These are phyloP conservation scores for Hygrophorus pudorinus DNA, from an alignment of 768 basidiomycete species.

Conservation along the genomic window DNA sequence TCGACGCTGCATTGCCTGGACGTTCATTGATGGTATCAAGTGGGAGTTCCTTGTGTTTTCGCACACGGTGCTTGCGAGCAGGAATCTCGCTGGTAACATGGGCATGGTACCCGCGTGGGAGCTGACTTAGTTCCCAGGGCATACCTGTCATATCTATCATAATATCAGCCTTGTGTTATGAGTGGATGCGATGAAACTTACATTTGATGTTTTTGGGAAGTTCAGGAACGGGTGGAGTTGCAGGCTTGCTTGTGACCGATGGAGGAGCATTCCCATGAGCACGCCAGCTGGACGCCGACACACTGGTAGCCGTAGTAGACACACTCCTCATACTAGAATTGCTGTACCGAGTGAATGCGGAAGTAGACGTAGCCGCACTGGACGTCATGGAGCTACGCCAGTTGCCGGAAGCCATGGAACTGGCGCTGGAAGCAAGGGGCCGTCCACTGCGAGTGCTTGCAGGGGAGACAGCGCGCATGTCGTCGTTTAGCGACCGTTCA, in stretches of 20 bases:
- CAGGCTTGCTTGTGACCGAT: constrained; percentile 15
- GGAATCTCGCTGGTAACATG: constrained; percentile 55
- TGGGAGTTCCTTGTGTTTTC: constrained; percentile 54
- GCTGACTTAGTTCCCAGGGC: constrained; percentile 63
- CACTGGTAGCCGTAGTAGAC: constrained; percentile 73
- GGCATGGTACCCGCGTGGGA: constrained; percentile 55
- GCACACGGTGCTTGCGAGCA: constrained; percentile 54
- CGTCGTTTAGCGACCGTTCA: constrained; percentile 18
- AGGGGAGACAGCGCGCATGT: constrained; percentile 44
- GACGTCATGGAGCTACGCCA: constrained; percentile 71
- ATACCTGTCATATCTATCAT: constrained; percentile 62
- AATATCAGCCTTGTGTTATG: constrained; percentile 5
- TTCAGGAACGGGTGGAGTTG: constrained; percentile 7
- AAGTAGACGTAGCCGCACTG: constrained; percentile 59
- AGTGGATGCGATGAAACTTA: constrained; percentile 29
- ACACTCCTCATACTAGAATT: constrained; percentile 64
- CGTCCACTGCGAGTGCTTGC: constrained; percentile 48
- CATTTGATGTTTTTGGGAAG: constrained; percentile 74
- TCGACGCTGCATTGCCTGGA: constrained; percentile 29
- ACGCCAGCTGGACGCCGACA: constrained; percentile 60
- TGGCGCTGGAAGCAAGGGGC: constrained; percentile 45
- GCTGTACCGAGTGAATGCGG: constrained; percentile 73
- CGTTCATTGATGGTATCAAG: constrained; percentile 75
- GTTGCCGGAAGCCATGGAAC: constrained; percentile 55
- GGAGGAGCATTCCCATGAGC: constrained; percentile 27